A percentile compares a stretch with the other conserved stretches of the same genome.
These are phyloP conservation scores for Brassica incana DNA, from an alignment of 345 rosid species.

Conservation along the genomic window DNA sequence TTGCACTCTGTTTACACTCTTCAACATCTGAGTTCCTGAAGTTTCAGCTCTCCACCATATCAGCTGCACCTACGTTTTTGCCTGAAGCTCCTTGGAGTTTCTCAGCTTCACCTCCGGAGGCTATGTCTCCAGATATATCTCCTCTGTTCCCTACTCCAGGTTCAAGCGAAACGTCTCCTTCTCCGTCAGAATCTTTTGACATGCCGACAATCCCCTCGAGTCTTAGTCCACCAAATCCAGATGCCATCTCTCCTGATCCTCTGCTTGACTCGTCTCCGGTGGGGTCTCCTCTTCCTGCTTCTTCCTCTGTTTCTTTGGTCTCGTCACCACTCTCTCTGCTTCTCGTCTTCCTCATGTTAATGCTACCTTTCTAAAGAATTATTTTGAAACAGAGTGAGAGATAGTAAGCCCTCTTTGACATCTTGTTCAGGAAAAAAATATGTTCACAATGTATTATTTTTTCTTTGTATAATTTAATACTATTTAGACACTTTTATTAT, in stretches of 20 bases:
- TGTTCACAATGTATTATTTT: not conserved
- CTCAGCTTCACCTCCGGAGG: slow-evolving; percentile 39
- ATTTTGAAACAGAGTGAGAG: slow-evolving; percentile 2
- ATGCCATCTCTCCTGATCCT: slow-evolving; percentile 48
- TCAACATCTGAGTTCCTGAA: slow-evolving; percentile 30
- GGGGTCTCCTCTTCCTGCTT: slow-evolving; percentile 44
- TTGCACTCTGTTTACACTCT: slow-evolving; percentile 24
- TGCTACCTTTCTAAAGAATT: slow-evolving; percentile 12
- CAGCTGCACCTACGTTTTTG: slow-evolving; percentile 58
- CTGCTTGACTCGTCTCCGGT: slow-evolving; percentile 46
- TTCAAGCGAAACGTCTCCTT: slow-evolving; percentile 40
- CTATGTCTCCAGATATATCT: slow-evolving; percentile 54
- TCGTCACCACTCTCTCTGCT: slow-evolving; percentile 27
- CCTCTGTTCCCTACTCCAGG: slow-evolving; percentile 63
- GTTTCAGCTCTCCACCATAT: slow-evolving; percentile 40
- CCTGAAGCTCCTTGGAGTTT: slow-evolving; percentile 49
- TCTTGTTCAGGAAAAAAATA: too few species aligned
- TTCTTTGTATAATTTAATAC: not conserved
- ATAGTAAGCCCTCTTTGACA: slow-evolving; percentile 6
- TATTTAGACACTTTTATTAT: too few species aligned
- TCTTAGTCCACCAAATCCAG: slow-evolving; percentile 86
- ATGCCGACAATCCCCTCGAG: slow-evolving; percentile 76
- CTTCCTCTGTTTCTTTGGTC: slow-evolving; percentile 42
- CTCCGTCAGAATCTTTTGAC: slow-evolving; percentile 53
- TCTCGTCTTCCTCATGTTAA: slow-evolving; percentile 37